Evolutionary conservation across 441 rosid genomes (phyloP), one percentile per base, ranked within the genome.

Genomic region (Capsella rubella): DNA sequence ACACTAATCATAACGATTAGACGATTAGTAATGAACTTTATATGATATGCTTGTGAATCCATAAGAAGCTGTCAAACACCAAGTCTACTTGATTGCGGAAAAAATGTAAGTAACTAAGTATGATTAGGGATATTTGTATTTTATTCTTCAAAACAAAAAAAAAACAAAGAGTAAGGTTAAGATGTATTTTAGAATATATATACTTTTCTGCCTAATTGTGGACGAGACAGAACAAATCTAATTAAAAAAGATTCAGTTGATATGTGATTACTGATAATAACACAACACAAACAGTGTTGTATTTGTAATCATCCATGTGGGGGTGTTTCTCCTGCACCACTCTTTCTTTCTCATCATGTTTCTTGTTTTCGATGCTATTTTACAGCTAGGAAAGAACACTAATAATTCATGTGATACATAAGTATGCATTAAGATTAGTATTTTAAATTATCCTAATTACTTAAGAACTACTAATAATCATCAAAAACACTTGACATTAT

Each of bases 281-380:
- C 37, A 71, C 86, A 80, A 71, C 86, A 80, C 81, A 77, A 74
- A 50, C 72, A 74, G 80, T 77, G 76, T 64, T 47, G 53, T 49
- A 62, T 52, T 34, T 71, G 77, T 77, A 76, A 84, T 82, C 79
- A 60, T 75, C 37, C 85, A 82, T 79, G 85, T 81, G 80, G 79
- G 62, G 72, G 71, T 82, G 83, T 76, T 74, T 67, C 69, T 70
- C 50, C 68, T 66, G 60, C 72, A 74, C 69, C 78, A 63, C 69
- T 71, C 49, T 31, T 43, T 28, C 31, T 58, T 58, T 74, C 39
- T 80, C 56, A 61, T 70, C 64, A 73, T 55, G 59, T 47, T 52
- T 55, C 51, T 73, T 49, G 15, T 65, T 34, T 57, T 69, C 25
- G 35, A 3, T 68, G 31, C 63, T 55, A 16, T 3, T 39, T 39